Base-by-base conservation (phyloP, 1,139 yeast genomes). In the Sugiyamaella castrensis region DNA sequence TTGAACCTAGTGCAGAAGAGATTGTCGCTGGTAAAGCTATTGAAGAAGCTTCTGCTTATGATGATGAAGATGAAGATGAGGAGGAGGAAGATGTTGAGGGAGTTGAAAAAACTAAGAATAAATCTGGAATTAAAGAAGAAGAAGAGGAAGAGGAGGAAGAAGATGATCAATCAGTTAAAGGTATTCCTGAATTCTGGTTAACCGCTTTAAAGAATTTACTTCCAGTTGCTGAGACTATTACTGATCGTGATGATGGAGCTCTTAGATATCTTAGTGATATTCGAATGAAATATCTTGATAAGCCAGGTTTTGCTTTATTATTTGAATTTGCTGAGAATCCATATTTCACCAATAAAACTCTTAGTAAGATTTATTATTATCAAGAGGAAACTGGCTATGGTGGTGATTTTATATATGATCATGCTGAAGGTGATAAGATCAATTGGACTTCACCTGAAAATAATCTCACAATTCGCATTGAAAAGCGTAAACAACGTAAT, bases 401-500 rank as follows among this genome's bases (percentile, higher is more conserved):
- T 40, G 98, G 98, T 37, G 98, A 92, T 69, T 92, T 87, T 69
- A 89, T 92, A 57, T 94, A 91, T 69, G 98, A 91, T 71, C 96
- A 87, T 67, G 98, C 98, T 8, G 95, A 87, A 64, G 98, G 98
- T 46, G 79, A 82, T 60, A 82, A 80, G 50, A 87, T 94, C 67
- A 74, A 84, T 61, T 92, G 99, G 99, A 75, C 72, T 57, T 78
- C 83, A 50, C 82, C 85, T 62, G 95, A 85, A 60, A 73, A 76
- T 57, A 91, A 92, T 67, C 89, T 87, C 49, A 92, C 98, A 32
- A 81, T 91, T 54, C 74, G 76, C 57, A 82, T 92, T 53, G 98
- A 92, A 75, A 86, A 89, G 77, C 85, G 97, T 73, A 92, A 92
- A 72, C 99, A 92, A 74, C 84, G 98, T 73, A 94, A 94, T 72